Percentiles rank a stretch among this genome's conserved stretches.
These are phyloP conservation scores for Starmerella etchellsii DNA, from an alignment of 805 yeast genomes.

Conservation along the genomic window DNA sequence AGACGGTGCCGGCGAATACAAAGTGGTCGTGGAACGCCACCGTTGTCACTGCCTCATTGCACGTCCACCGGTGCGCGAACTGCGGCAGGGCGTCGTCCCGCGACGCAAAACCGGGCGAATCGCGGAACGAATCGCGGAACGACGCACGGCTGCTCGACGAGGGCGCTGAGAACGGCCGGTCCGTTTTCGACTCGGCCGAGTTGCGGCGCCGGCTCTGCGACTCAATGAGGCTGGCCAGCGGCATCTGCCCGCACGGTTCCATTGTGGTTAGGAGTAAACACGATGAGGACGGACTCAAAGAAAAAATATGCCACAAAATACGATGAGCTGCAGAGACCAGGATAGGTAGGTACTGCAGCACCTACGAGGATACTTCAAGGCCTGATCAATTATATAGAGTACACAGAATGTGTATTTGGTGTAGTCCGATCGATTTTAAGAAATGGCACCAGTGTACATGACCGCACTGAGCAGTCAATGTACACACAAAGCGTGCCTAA, in stretches of 20 bases:
- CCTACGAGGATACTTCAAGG: too few species aligned
- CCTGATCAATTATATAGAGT: too few species aligned
- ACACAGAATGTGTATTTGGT: too few species aligned
- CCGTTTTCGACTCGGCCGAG: not conserved
- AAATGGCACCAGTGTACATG: too few species aligned
- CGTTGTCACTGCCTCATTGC: slow-evolving; percentile 59
- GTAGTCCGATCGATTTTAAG: too few species aligned
- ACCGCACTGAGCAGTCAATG: too few species aligned
- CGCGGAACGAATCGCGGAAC: not conserved
- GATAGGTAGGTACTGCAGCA: too few species aligned
- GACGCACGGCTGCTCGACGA: not conserved
- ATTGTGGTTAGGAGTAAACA: not conserved
- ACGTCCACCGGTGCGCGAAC: slow-evolving; percentile 64
- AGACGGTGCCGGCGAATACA: slow-evolving; percentile 83
- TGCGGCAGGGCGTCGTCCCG: slow-evolving; percentile 4
- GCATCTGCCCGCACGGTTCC: slow-evolving; percentile 14
- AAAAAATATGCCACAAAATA: too few species aligned
- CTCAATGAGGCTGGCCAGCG: slow-evolving; percentile 6
- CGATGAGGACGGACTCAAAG: too few species aligned
- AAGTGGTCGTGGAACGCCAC: slow-evolving; percentile 24
- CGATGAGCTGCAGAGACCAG: too few species aligned
- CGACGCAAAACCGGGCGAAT: not conserved
- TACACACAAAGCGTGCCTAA: too few species aligned
- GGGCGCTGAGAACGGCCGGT: not conserved
- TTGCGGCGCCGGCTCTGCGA: not conserved